These are phyloP conservation scores for Chaetomidium leptoderma DNA, from an alignment of 495 filamentous ascomycete genomes.

Conservation along the genomic window DNA sequence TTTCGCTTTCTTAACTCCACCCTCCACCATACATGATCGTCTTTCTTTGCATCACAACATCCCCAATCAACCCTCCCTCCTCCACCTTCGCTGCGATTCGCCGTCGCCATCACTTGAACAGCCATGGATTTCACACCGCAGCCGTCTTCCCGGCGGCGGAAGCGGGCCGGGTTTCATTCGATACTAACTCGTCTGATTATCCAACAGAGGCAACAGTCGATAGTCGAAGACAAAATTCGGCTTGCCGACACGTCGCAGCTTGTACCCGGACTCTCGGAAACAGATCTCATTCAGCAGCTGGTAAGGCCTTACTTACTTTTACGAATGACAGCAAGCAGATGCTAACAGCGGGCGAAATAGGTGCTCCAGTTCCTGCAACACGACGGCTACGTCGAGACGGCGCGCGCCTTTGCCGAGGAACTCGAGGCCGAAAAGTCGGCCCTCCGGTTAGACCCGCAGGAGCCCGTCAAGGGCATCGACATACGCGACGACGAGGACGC, in stretches of 20 bases:
- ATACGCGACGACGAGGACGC: constrained; percentile 74
- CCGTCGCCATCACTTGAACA: neutral
- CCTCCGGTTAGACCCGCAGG: constrained; percentile 52
- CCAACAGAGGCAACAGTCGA: constrained; percentile 57
- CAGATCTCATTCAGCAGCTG: constrained; percentile 70
- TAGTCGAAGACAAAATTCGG: constrained; percentile 43
- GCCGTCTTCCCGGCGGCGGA: neutral
- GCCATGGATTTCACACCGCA: neutral
- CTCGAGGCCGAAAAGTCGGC: constrained; percentile 66
- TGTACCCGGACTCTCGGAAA: constrained; percentile 66
- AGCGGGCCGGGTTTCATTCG: neutral
- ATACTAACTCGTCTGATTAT: neutral
- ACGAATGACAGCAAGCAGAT: neutral
- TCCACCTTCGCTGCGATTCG: neutral
- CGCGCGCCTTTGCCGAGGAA: constrained; percentile 81
- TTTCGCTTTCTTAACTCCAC: too few relatives aligned
- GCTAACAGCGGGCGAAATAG: constrained; percentile 36
- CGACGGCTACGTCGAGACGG: constrained; percentile 95
- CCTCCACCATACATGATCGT: neutral
- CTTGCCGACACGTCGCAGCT: constrained; percentile 46
- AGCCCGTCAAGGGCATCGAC: constrained; percentile 58
- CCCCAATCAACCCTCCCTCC: neutral
- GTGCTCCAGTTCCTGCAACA: constrained; percentile 88
- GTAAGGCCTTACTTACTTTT: constrained; percentile 29
- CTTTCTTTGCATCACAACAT: neutral